Evolutionary conservation across 2,329 filamentous ascomycete genomes (phyloP), one percentile per base, ranked within the genome.

Genomic region (Ascochyta clinopodiicola): DNA sequence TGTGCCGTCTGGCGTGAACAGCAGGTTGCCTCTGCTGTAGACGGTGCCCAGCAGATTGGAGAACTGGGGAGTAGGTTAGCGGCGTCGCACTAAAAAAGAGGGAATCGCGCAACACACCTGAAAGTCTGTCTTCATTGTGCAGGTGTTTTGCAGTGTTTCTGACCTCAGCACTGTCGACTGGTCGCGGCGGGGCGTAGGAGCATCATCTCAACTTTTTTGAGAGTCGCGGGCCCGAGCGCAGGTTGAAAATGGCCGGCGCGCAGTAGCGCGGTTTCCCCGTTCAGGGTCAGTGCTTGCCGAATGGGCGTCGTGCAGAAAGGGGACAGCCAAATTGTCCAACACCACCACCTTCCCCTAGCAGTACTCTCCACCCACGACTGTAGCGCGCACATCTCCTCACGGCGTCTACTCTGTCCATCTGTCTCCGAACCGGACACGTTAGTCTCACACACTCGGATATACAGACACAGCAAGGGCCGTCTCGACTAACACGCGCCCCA

Each of bases 21-120:
- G 85, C 71, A 99, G 86, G 77, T 98, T 99, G 79, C 96, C 95
- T 85, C 93, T 91, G 81, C 92, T 92, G 82, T 98, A 99, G 74
- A 99, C 95, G 67, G 95, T 99, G 75, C 95, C 96, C 72, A 99
- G 86, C 75, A 99, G 86, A 79, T 98, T 99, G 76, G 94, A 96
- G 80, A 99, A 99, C 93, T 97, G 71, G 2, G 2, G n/a, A 21
- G n/a, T 13, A 8, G 8, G 57, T 79, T 53, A 79, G 66, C 37
- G 17, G 27, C 1, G 25, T n/a, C 29, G 19, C n/a, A 19, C 35
- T 8, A n/a, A 21, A 39, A 54, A 17, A 44, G 36, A 34, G 5
- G 17, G 39, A 50, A 77, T 61, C 79, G 48, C 54, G 21, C 13
- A 21, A 34, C 49, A 4, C 27, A 96, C 94, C 87, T 95, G 96